Evolutionary conservation across 176 grass and related monocot genomes (phyloP).

Genomic region (Zoysia pacifica): DNA sequence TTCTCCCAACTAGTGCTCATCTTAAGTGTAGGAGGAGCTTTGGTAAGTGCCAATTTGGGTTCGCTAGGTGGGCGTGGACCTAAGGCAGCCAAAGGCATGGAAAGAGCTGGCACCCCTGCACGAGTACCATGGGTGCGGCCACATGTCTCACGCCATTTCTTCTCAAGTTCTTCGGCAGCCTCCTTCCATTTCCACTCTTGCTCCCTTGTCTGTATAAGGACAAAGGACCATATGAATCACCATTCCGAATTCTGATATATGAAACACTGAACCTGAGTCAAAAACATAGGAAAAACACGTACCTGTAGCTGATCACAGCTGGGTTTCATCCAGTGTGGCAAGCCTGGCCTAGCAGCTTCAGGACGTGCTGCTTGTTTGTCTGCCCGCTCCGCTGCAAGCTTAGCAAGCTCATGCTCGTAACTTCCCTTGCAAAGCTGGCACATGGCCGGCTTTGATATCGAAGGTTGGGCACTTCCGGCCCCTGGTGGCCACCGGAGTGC

Average conservation of each 20-base stretch:
- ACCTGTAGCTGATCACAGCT: conserved; percentile 44
- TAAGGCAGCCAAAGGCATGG: conserved; percentile 33
- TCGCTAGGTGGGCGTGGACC: conserved; percentile 23
- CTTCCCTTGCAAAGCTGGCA: conserved; percentile 60
- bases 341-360: conserved; percentile 34
- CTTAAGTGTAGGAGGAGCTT: conserved; percentile 50
- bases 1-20: conserved; percentile 51
- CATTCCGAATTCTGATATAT: not conserved
- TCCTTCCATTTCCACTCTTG: conserved; percentile 66
- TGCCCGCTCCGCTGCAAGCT: conserved; percentile 40
- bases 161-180: conserved; percentile 62
- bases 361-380: conserved; percentile 36
- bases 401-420: conserved; percentile 65
- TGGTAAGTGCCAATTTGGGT: conserved; percentile 46
- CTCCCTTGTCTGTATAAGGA: conserved; percentile 58
- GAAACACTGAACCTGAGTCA: not conserved
- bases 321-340: conserved; percentile 83
- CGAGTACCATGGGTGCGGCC: conserved; percentile 43
- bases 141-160: conserved; percentile 76
- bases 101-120: conserved; percentile 39
- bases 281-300: conserved; percentile 29
- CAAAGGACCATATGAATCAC: conserved; percentile 18
- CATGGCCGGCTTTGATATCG: conserved; percentile 33
- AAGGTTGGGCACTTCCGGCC: conserved; percentile 13
- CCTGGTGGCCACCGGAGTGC: conserved; percentile 28